Evolutionary conservation across 176 grass and related monocot genomes (phyloP).

Genomic region (Raddia distichophylla): DNA sequence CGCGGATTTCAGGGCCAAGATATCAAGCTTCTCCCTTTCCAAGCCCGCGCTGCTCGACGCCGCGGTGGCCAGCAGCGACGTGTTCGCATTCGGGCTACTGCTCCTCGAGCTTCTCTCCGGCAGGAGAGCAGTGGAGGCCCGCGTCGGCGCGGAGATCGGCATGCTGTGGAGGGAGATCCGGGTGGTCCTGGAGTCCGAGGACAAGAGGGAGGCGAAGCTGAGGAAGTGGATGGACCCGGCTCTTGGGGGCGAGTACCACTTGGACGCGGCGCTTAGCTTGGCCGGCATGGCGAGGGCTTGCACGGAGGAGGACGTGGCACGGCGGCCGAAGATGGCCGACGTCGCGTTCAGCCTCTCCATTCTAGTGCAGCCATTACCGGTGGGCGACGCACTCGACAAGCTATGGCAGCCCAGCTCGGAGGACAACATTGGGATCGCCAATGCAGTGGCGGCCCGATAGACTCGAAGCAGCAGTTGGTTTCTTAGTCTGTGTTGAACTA

Average conservation of each 20-base stretch:
- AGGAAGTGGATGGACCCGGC: constrained; percentile 64
- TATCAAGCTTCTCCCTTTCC: constrained; percentile 59
- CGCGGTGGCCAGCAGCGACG: constrained; percentile 45
- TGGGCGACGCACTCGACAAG: constrained; percentile 49
- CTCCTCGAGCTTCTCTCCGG: constrained; percentile 63
- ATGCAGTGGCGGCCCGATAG: constrained; percentile 45
- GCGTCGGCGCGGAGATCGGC: constrained; percentile 45
- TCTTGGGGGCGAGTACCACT: constrained; percentile 43
- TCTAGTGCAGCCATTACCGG: constrained; percentile 38
- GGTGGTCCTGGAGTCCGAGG: constrained; percentile 48
- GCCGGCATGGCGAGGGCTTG: constrained; percentile 64
- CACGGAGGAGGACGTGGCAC: constrained; percentile 54
- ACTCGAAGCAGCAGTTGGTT: not conserved
- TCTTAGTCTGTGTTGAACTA: not conserved
- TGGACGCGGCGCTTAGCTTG: constrained; percentile 51
- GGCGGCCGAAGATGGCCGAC: constrained; percentile 61
- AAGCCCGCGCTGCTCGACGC: constrained; percentile 31
- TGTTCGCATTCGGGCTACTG: constrained; percentile 59
- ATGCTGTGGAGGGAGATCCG: constrained; percentile 61
- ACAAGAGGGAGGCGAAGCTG: constrained; percentile 50
- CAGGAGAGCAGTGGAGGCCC: constrained; percentile 45
- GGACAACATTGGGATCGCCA: constrained; percentile 49
- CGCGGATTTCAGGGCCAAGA: constrained; percentile 60
- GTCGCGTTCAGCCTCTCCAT: constrained; percentile 64
- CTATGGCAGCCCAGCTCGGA: constrained; percentile 50